A percentile compares a stretch with the other conserved stretches of the same genome.
Evolutionary conservation across 345 rosid species (phyloP).

Genomic region (Salix brachista): DNA sequence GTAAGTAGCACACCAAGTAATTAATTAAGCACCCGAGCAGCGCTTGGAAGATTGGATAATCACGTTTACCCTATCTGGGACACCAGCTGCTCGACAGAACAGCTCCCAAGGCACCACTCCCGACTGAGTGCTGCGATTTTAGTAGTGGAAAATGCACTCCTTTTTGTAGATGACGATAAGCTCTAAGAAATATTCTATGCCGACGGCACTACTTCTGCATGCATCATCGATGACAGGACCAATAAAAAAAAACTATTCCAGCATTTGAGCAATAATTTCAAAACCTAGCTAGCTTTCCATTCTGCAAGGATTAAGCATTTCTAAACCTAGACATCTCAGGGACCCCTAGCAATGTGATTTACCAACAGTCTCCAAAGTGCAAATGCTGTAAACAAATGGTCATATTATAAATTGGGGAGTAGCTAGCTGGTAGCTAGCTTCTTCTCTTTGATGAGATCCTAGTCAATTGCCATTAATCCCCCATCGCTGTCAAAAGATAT

Average conservation of each 20-base stretch:
- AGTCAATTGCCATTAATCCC: background rate
- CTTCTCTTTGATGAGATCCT: background rate
- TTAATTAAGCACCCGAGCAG: too few species aligned
- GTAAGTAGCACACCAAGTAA: too few species aligned
- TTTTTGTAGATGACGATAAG: background rate
- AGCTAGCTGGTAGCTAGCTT: background rate
- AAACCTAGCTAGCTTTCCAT: background rate
- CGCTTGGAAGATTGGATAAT: too few species aligned
- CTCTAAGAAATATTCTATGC: background rate
- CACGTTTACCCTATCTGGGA: background rate
- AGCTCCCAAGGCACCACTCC: background rate
- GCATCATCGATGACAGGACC: background rate
- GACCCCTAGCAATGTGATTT: too few species aligned
- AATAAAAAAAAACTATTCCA: background rate
- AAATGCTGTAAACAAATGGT: background rate
- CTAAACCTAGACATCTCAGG: background rate
- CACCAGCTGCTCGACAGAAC: background rate
- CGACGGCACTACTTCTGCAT: background rate
- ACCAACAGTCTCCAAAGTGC: background rate
- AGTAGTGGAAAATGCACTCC: background rate
- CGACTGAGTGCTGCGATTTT: background rate
- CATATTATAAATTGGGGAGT: too few species aligned
- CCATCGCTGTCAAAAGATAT: background rate
- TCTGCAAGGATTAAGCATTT: background rate
- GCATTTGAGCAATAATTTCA: background rate